Evolutionary conservation across 352 stramenopile genomes (phyloP), one percentile per base, ranked within the genome.

Genomic region (Globisporangium megalacanthum): DNA sequence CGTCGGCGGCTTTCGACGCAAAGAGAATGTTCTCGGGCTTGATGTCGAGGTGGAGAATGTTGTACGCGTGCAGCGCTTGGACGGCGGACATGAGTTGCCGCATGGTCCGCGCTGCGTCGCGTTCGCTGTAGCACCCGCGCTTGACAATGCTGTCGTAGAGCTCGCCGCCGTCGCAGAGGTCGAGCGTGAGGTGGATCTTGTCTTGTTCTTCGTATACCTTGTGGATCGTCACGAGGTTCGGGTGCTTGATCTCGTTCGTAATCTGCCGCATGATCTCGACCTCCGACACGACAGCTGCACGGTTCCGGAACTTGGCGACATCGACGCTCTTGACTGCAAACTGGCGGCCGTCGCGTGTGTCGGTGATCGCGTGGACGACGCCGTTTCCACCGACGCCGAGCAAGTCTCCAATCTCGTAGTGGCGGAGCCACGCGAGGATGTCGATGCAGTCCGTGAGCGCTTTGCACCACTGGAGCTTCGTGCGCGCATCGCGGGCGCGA

Each of bases 21-120:
- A 92, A 70, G 52, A 92, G 36, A n/a, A 92, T 89, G 57, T 92
- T 92, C 61, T 92, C 81, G 0, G 81, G 81, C 54, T 92, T 92
- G 61, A 92, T 75, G 61, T 92, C 81, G 29, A 92, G 56, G 42
- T 92, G 81, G 29, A 92, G 58, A 31, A 92, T 92, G 64, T 89
- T 89, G 71, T 88, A 78, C 17, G 68, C 59, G 55, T 92, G 81
- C 46, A 92, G 63, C 13, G 77, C 74, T 45, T 87, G 68, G 36
- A 92, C 58, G 3, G 81, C 81, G 8, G 71, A 79, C 57, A 86
- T 63, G 13, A 92, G 75, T 55, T 89, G 81, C 7, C 61, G 49
- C 73, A 92, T 86, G 56, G 88, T 79, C 13, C 67, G 62, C 13
- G 77, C 75, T 14, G 81, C 81, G 64, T 89, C 79, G 19, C 61